Evolutionary conservation across 148 eudicot genomes (phyloP), one percentile per base, ranked within the genome.

Genomic region (Hydrangea macrophylla): DNA sequence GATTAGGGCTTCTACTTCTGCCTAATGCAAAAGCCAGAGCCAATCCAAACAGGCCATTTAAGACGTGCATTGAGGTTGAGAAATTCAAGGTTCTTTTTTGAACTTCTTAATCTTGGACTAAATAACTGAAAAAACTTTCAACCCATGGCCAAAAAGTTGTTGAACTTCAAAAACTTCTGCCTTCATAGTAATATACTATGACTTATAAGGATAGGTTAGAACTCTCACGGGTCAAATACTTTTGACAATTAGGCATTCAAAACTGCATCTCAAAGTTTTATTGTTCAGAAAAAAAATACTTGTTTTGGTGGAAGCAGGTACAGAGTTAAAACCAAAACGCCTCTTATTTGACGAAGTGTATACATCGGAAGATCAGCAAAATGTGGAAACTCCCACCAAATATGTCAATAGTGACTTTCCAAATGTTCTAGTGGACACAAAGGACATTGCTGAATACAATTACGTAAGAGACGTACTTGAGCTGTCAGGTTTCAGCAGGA

Each of bases 381-480:
- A 45, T 35, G 48, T 33, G 25, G 72, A 70, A 37, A 39, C 11
- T 23, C 62, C 59, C 18, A 3, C 53, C 0, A 62, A 71, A 0
- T 35, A 28, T 18, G 6, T 56, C 32, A 55, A 60, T 53, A 48
- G 23, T 28, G 54, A 56, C 15, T 60, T 60, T 40, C 48, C 62
- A 3, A 72, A 59, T 11, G 26, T 72, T 8, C 71, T 32, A 36
- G 72, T 77, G 28, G 72, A 67, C 1, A 24, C 33, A 3, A 64
- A 62, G 23, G 76, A 84, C n/a, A 24, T 58, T 60, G 68, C 68
- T 8, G 84, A 83, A 39, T 92, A 80, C 67, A 74, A 87, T 57
- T 85, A 75, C 24, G 89, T 92, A 9, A 87, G 57, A 71, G 87
- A 81, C 57, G 75, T 85, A n/a, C 64, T 92, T 2, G 83, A 85